Evolutionary conservation across 2,329 filamentous ascomycete genomes (phyloP).

Genomic region (Fusarium austroafricanum): DNA sequence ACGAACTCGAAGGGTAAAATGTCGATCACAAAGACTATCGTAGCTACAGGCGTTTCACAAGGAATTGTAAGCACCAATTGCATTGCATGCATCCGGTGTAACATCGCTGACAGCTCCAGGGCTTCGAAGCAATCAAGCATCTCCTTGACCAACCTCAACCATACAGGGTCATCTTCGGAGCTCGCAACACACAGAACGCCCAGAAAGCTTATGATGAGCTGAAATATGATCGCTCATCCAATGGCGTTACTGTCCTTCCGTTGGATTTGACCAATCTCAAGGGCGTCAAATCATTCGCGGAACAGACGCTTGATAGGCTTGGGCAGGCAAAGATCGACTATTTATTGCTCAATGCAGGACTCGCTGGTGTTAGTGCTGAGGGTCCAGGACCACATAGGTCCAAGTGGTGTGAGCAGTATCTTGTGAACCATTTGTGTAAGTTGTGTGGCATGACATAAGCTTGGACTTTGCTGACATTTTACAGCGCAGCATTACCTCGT

Average conservation of each 20-base stretch:
- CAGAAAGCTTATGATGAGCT: conserved; percentile 57
- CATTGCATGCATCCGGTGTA: too few relatives aligned
- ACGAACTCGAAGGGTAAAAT: conserved; percentile 39
- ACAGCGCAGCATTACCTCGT: conserved; percentile 65
- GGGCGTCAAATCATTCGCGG: conserved; percentile 60
- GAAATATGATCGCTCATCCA: conserved; percentile 54
- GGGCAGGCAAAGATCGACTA: conserved; percentile 59
- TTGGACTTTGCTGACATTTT: conserved; percentile 9
- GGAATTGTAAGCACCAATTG: conserved; percentile 56
- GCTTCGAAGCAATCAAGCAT: conserved; percentile 65
- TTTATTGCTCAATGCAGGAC: conserved; percentile 62
- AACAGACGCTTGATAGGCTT: conserved; percentile 56
- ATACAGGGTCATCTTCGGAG: conserved; percentile 63
- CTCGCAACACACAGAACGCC: conserved; percentile 57
- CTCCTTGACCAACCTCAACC: conserved; percentile 59
- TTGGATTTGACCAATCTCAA: conserved; percentile 61
- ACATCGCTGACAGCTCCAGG: conserved; percentile 49
- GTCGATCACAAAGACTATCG: conserved; percentile 59
- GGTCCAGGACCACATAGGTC: conserved; percentile 54
- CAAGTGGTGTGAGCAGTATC: conserved; percentile 62
- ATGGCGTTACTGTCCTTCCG: conserved; percentile 59
- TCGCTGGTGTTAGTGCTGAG: conserved; percentile 52
- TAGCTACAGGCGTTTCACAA: conserved; percentile 63
- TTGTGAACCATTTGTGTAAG: conserved; percentile 66
- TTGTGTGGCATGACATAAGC: background rate